Percentiles rank a stretch among this genome's conserved stretches.
phyloP scores from a whole-genome alignment of 208 protist genomes.

The Crithidia thermophila region DNA sequence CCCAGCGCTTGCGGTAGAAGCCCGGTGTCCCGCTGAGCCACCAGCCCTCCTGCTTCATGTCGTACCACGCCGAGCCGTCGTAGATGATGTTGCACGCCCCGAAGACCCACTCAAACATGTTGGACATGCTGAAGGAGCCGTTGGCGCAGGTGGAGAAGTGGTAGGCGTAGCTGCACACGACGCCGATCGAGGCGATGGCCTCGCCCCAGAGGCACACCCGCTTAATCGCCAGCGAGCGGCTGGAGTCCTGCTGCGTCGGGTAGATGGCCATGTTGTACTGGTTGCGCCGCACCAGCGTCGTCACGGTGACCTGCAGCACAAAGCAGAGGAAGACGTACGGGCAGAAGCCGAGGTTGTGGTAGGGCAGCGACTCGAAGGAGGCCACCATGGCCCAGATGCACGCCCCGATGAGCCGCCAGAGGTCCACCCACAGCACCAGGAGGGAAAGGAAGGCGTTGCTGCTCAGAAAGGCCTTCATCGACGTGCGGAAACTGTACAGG shows the following conservation, averaged over 20 bases:
- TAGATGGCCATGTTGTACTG: constrained; percentile 65
- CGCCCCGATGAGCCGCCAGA: constrained; percentile 46
- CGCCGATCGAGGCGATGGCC: constrained; percentile 31
- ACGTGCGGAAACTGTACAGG: constrained; percentile 36
- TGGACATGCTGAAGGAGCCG: constrained; percentile 68
- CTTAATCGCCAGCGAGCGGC: constrained; percentile 50
- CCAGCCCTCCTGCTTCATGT: constrained; percentile 68
- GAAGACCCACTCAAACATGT: constrained; percentile 77
- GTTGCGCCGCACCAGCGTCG: constrained; percentile 48
- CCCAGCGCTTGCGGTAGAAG: constrained; percentile 40
- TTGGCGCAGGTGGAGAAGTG: constrained; percentile 63
- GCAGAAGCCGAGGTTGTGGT: constrained; percentile 70
- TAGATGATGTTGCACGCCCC: constrained; percentile 63
- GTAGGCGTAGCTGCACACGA: constrained; percentile 57
- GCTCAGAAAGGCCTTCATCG: constrained; percentile 32
- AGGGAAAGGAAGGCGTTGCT: constrained; percentile 58
- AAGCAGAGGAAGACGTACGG: constrained; percentile 67
- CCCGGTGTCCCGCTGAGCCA: constrained; percentile 53
- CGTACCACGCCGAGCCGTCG: constrained; percentile 66
- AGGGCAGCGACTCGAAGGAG: constrained; percentile 54
- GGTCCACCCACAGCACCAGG: constrained; percentile 52
- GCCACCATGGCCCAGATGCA: constrained; percentile 61
- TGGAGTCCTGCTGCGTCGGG: constrained; percentile 39
- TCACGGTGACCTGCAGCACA: constrained; percentile 44
- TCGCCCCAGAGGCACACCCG: constrained; percentile 48